Evolutionary conservation across 352 stramenopile species (phyloP).

Genomic region (Phytopythium ostracodes): DNA sequence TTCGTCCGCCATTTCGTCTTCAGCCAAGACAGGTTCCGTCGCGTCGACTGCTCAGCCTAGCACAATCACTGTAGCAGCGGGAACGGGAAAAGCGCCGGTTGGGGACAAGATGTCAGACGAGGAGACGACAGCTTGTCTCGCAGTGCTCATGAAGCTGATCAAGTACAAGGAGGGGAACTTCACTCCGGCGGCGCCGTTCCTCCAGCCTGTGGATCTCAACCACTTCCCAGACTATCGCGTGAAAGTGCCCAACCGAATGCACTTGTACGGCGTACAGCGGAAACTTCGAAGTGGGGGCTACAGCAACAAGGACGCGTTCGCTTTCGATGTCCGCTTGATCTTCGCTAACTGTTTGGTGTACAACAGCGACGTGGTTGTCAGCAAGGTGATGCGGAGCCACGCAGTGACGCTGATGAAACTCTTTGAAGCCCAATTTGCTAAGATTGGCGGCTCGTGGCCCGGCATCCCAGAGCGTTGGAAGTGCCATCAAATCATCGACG

Average conservation of each 20-base stretch:
- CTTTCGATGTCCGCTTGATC: slow-evolving; percentile 71
- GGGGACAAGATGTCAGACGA: slow-evolving; percentile 54
- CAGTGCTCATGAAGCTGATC: slow-evolving; percentile 78
- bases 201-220: slow-evolving; percentile 75
- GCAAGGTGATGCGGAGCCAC: slow-evolving; percentile 80
- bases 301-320: slow-evolving; percentile 57
- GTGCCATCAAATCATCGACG: slow-evolving; percentile 79
- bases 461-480: slow-evolving; percentile 75
- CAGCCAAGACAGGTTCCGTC: not conserved
- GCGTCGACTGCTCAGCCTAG: not conserved
- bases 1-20: not conserved
- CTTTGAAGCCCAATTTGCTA: slow-evolving; percentile 70
- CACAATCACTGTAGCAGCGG: not conserved
- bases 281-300: slow-evolving; percentile 79
- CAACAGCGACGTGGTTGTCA: slow-evolving; percentile 83
- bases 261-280: slow-evolving; percentile 82
- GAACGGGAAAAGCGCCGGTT: not conserved
- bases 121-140: slow-evolving; percentile 46
- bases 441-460: slow-evolving; percentile 62
- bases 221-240: slow-evolving; percentile 85
- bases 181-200: slow-evolving; percentile 66
- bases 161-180: slow-evolving; percentile 82
- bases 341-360: slow-evolving; percentile 89
- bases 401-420: slow-evolving; percentile 83
- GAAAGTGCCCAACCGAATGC: slow-evolving; percentile 83